Evolutionary conservation across 257 asterid species (phyloP), one percentile per base, ranked within the genome.

Genomic region (Hygrophila difformis): DNA sequence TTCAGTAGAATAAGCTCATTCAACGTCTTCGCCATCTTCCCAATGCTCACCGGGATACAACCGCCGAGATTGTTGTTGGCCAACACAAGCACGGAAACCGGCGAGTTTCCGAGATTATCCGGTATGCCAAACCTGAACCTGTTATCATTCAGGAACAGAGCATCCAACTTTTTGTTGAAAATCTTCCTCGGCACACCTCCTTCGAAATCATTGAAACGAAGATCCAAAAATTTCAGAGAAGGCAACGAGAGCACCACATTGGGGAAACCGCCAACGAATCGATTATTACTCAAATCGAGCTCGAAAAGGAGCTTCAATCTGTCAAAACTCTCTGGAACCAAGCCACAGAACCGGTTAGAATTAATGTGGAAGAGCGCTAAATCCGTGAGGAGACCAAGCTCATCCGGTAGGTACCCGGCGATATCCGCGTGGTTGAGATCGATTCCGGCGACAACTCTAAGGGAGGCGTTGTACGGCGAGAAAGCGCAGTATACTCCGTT

Each of bases 291-390:
- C 29, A 76, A 16, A 65, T 76, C 84, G 2, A 76, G 71, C 77
- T 76, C 84, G 47, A 65, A 72, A 17, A 76, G 74, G 5, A 59
- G 57, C 60, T 63, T 65, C 40, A 76, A 49, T 31, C 64, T 72
- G 44, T 9, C 31, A 29, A 72, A 65, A 8, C 41, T 72, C 0
- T 10, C 8, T 0, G 84, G 80, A 13, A 76, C 53, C 0, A 69
- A 47, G 6, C 84, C 84, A 51, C 84, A 76, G 57, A 76, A 76
- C 39, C 84, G n/a, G 50, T 76, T 76, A 2, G 77, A 65, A 44
- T 69, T 76, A 31, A 76, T 53, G 56, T 76, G 84, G 58, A 76
- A 60, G 18, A 71, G 68, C 4, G 75, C 77, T 15, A 76, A 75
- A 57, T 72, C 84, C 19, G 77, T 62, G 6, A 76, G 63, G 12